phyloP scores from a whole-genome alignment of 1,284 basidiomycete genomes.

The Malassezia furfur region DNA sequence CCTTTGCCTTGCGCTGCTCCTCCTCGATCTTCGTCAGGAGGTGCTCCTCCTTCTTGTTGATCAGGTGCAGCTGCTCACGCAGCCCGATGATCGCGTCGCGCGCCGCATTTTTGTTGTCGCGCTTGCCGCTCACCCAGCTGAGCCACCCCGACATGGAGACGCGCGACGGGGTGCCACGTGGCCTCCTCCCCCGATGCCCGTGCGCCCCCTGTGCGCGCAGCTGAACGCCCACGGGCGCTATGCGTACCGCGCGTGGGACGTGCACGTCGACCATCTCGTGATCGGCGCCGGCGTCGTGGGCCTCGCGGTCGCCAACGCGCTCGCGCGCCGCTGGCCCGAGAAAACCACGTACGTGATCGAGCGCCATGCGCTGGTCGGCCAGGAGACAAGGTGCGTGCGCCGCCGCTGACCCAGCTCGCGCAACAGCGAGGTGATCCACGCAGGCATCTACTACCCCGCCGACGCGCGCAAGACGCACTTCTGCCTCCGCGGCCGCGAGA shows the following conservation, averaged over 20 bases:
- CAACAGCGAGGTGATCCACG: constrained; percentile 92
- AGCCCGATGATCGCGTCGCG: constrained; percentile 51
- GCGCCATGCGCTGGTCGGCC: constrained; percentile 54
- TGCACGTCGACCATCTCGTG: constrained; percentile 73
- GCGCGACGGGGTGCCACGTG: not conserved
- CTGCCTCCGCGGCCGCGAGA: constrained; percentile 73
- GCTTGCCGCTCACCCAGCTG: constrained; percentile 42
- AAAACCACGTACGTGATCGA: constrained; percentile 79
- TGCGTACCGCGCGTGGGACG: constrained; percentile 55
- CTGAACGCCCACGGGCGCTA: constrained; percentile 22
- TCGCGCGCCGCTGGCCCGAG: constrained; percentile 60
- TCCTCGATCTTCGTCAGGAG: constrained; percentile 95
- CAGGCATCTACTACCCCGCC: constrained; percentile 62
- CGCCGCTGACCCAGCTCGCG: constrained; percentile 54
- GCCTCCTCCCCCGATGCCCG: not conserved
- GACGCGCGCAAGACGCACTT: constrained; percentile 75
- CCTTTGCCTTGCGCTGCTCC: constrained; percentile 79
- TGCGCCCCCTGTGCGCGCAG: constrained; percentile 23
- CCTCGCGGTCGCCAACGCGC: constrained; percentile 69
- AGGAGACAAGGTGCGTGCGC: constrained; percentile 28
- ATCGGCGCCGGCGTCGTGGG: constrained; percentile 89
- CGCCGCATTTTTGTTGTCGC: constrained; percentile 45
- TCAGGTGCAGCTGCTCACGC: constrained; percentile 59
- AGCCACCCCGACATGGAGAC: constrained; percentile 44
- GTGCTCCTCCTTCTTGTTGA: constrained; percentile 99